These are phyloP conservation scores for Fusarium globosum DNA, from an alignment of 2,329 filamentous ascomycete genomes.

Conservation along the genomic window DNA sequence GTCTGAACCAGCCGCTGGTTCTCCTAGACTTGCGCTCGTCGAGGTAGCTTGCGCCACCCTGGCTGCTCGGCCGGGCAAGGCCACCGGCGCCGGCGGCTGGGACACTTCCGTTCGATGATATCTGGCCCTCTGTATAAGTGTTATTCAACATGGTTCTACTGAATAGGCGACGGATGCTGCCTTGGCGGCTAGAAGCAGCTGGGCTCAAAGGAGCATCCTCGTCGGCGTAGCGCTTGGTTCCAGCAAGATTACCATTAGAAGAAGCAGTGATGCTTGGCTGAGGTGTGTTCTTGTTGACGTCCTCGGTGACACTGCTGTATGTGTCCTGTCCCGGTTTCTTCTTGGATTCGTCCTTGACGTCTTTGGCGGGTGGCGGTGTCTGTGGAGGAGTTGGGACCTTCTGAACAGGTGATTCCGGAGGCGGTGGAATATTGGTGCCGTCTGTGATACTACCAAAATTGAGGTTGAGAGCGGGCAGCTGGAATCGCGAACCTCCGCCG, in stretches of 20 bases:
- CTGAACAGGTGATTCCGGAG: constrained; percentile 64
- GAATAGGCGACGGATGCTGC: constrained; percentile 68
- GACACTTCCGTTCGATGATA: constrained; percentile 52
- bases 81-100: constrained; percentile 44
- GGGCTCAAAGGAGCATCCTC: constrained; percentile 65
- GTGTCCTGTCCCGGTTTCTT: constrained; percentile 23
- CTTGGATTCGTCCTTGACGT: constrained; percentile 34
- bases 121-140: constrained; percentile 62
- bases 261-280: constrained; percentile 42
- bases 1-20: constrained; percentile 69
- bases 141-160: constrained; percentile 67
- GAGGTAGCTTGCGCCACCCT: constrained; percentile 59
- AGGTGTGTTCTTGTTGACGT: constrained; percentile 31
- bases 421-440: constrained; percentile 70
- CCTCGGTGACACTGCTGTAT: constrained; percentile 31
- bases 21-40: constrained; percentile 67
- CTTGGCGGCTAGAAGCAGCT: constrained; percentile 61
- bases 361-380: constrained; percentile 47
- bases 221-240: constrained; percentile 62
- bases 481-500: constrained; percentile 56
- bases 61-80: constrained; percentile 60
- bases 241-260: constrained; percentile 57
- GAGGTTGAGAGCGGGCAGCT: constrained; percentile 68
- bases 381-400: constrained; percentile 59
- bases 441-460: constrained; percentile 70